Base-by-base conservation (phyloP, 148 eudicot genomes). In the Chenopodium quinoa region DNA sequence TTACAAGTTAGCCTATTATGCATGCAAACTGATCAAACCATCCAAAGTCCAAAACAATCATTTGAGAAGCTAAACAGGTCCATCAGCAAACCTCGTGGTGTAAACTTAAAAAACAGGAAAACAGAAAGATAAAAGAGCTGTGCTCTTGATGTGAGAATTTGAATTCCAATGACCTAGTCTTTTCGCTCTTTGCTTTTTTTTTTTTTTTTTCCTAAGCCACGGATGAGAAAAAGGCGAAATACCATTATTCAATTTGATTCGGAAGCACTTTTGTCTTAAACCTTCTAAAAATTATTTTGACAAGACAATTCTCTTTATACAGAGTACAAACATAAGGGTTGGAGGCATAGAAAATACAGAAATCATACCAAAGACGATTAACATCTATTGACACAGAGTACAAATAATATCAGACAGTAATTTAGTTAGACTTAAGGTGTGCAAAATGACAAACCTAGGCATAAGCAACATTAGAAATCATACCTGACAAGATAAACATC, bases 401-500 rank as follows among this genome's bases (percentile, higher is more conserved):
- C 48, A 13, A 7, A 31, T 11, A 29, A 70, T 71, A 71, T 20
- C 75, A n/a, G 3, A 20, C 19, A 7, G 1, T 37, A 0, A 46
- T 46, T 72, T 29, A 71, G 52, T 7, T 27, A 22, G 23, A 32
- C 6, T 4, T 20, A 44, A 11, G 7, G 20, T n/a, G 48, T 16
- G 27, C 52, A 34, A 1, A 9, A 29, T 47, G 47, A n/a, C 1
- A 29, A 78, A 34, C 34, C 25, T 11, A 77, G 20, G 50, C 17
- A 46, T 65, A 16, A 25, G 12, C 71, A 7, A 22, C 74, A 48
- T 40, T 64, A 50, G 76, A 52, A 83, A 70, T n/a, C 46, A 50
- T 90, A 96, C 99, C 99, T 93, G 87, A 96, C 99, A 81, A 96
- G 95, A 85, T 96, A 96, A 66, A 96, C 98, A 87, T 96, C 98